Evolutionary conservation across 108 stramenopile species (phyloP).

Genomic region (Skeletonema grethae): DNA sequence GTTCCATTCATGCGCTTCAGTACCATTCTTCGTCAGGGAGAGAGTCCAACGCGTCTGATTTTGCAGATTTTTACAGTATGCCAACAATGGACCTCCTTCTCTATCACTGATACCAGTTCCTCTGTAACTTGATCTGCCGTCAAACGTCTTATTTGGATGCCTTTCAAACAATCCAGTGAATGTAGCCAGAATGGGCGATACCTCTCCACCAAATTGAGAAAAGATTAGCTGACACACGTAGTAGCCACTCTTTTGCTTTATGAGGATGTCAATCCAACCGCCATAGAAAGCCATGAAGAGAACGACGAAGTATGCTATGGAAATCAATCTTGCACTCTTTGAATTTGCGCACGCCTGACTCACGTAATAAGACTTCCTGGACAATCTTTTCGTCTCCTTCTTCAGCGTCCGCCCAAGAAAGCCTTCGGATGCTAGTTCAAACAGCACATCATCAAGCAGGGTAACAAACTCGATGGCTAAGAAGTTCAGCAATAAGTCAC

Average conservation of each 20-base stretch:
- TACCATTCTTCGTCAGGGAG: background rate
- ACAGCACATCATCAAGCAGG: background rate
- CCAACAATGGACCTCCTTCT: background rate
- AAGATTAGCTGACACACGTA: conserved; percentile 21
- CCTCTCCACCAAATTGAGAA: conserved; percentile 33
- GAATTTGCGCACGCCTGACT: background rate
- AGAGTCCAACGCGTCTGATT: background rate
- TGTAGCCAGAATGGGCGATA: conserved; percentile 16
- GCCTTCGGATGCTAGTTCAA: conserved; percentile 10
- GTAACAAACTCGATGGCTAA: conserved; percentile 29
- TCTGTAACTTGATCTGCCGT: background rate
- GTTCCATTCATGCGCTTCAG: background rate
- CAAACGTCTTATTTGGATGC: background rate
- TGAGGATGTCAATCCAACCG: conserved; percentile 15
- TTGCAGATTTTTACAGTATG: background rate
- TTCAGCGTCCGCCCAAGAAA: conserved; percentile 13
- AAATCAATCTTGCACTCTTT: background rate
- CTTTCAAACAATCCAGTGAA: conserved; percentile 12
- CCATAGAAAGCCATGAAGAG: conserved; percentile 21
- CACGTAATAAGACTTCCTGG: background rate
- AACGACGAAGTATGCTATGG: conserved; percentile 1
- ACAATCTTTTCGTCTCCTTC: conserved; percentile 9
- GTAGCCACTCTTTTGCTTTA: conserved; percentile 19
- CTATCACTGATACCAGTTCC: background rate
- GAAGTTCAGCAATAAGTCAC: conserved; percentile 31